These are phyloP conservation scores for Aspergillus sp. DNA, from an alignment of 2,329 filamentous ascomycete genomes.

Conservation along the genomic window DNA sequence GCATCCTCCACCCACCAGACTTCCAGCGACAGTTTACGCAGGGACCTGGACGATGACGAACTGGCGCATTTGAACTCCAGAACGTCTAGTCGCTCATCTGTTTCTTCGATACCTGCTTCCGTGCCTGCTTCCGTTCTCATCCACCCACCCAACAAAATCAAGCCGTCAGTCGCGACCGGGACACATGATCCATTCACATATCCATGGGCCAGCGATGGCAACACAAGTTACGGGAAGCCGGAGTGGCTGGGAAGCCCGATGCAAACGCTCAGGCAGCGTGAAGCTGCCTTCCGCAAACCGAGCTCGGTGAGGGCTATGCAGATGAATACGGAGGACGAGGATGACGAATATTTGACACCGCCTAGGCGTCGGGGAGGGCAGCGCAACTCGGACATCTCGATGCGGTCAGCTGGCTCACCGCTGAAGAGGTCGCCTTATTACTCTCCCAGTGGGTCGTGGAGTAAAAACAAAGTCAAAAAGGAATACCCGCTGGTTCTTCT, in stretches of 20 bases:
- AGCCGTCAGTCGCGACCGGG: conserved; percentile 10
- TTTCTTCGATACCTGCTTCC: conserved; percentile 33
- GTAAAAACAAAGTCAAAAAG: conserved; percentile 29
- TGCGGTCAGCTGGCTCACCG: conserved; percentile 24
- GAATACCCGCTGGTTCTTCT: conserved; percentile 51
- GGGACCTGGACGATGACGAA: conserved; percentile 19
- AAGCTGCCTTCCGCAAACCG: conserved; percentile 34
- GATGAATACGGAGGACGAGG: conserved; percentile 35
- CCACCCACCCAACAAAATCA: conserved; percentile 19
- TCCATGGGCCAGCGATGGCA: conserved; percentile 11
- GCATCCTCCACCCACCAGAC: conserved; percentile 24
- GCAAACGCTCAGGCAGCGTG: conserved; percentile 23
- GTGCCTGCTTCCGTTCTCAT: conserved; percentile 31
- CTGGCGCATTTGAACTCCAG: conserved; percentile 17
- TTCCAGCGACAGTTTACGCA: conserved; percentile 16
- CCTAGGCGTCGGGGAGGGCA: conserved; percentile 20
- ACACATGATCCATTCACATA: conserved; percentile 10
- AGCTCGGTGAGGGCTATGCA: conserved; percentile 38
- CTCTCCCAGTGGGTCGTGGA: conserved; percentile 18
- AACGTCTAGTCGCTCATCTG: conserved; percentile 31
- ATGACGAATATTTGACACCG: conserved; percentile 31
- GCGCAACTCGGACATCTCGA: conserved; percentile 20
- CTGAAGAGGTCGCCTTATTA: conserved; percentile 27
- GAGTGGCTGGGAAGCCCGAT: conserved; percentile 12
- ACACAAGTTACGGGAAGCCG: conserved; percentile 8